Base-by-base conservation (phyloP, 139 green algal species). In the Chlamydomonas urium region DNA sequence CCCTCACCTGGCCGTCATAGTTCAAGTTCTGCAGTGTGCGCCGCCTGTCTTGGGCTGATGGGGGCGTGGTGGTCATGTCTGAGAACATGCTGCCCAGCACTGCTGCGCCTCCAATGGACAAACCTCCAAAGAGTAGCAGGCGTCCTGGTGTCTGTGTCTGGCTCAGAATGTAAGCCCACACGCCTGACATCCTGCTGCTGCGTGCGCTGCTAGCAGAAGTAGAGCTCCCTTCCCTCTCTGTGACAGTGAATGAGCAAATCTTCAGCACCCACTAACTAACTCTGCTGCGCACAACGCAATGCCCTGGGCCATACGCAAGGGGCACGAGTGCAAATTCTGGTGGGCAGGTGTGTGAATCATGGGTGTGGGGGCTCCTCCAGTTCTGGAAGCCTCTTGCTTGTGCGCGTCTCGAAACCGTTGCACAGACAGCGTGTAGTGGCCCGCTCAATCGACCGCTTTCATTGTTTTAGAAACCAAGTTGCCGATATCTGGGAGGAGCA, bases 1-100 rank as follows among this genome's bases (percentile, higher is more conserved):
- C 17, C 19, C 60, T 34, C 33, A 83, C 73, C 73, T 68, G 32
- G 47, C 73, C 53, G 38, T 84, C 79, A 26, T 71, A 73, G 3
- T 73, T 48, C 72, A 83, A 61, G 24, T 75, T 5, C 17, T 72
- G 42, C 4, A 59, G 0, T 1, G 8, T 8, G 3, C 17, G 32
- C 35, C 70, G 19, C n/a, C 59, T 29, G 23, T 69, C 68, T 6
- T 62, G 31, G 24, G 2, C 6, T 4, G 23, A 21, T 29, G 19
- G 60, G 23, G 61, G 28, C 24, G 34, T 19, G 5, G 58, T n/a
- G 0, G 42, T 60, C 19, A 67, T 81, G 10, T 4, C 19, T 6
- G 58, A 50, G 60, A 85, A 85, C 2, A 48, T 26, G 4, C 38
- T 29, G 4, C 79, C 79, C 0, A 81, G 2, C 0, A 63, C 45